Evolutionary conservation across 2,329 filamentous ascomycete genomes (phyloP).

Genomic region (Cordyceps farinosa): DNA sequence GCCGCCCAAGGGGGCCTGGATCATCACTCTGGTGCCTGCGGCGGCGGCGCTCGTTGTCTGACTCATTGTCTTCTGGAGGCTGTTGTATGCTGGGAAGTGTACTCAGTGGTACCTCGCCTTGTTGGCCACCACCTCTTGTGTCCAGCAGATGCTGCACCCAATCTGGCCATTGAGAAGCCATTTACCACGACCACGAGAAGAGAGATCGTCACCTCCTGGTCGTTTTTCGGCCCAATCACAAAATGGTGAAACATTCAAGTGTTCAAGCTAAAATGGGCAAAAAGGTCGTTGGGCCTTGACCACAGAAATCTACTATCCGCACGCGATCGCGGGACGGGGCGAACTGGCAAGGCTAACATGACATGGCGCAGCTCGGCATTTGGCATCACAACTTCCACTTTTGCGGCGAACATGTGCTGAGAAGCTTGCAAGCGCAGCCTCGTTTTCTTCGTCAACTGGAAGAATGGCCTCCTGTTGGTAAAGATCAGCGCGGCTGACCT

Average conservation of each 20-base stretch:
- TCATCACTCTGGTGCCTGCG: neutral
- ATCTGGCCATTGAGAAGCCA: conserved; percentile 8
- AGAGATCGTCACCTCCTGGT: neutral
- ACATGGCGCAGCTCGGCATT: neutral
- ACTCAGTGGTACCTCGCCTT: neutral
- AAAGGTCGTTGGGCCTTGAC: neutral
- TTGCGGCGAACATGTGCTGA: neutral
- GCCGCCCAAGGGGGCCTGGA: neutral
- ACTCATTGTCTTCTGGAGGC: neutral
- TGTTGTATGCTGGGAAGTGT: neutral
- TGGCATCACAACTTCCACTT: neutral
- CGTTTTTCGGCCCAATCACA: neutral
- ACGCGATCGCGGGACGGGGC: neutral
- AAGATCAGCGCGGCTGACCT: conserved; percentile 1
- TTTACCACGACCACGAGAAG: neutral
- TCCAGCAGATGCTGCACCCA: neutral
- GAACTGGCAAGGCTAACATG: neutral
- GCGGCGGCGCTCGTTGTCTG: neutral
- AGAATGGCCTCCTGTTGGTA: neutral
- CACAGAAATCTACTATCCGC: neutral
- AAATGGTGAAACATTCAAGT: neutral
- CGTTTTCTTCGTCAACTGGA: neutral
- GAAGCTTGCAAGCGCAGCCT: neutral
- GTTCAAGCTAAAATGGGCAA: neutral
- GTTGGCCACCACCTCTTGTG: neutral